Evolutionary conservation across 768 basidiomycete genomes (phyloP).

Genomic region (Kwoniella botswanensis): DNA sequence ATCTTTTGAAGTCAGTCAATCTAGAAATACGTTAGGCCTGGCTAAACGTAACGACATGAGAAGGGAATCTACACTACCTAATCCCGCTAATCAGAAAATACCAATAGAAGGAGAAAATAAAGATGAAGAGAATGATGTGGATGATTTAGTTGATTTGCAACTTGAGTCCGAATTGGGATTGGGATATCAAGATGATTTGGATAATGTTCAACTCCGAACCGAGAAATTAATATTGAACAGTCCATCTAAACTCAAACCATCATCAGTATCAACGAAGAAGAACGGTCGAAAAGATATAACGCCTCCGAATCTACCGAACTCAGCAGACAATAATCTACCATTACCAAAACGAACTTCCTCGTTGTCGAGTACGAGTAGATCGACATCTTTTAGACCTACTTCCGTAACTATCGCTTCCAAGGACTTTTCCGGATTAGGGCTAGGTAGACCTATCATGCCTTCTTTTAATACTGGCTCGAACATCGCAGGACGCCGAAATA

Average conservation of each 20-base stretch:
- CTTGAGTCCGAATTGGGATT: not conserved
- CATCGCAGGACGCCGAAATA: conserved; percentile 2
- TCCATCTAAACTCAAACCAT: conserved; percentile 1
- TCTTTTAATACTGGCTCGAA: not conserved
- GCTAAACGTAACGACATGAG: conserved; percentile 22
- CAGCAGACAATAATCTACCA: not conserved
- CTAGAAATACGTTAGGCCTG: too few relatives aligned
- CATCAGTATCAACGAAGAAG: not conserved
- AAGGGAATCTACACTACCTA: conserved; percentile 42
- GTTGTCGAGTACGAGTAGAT: not conserved
- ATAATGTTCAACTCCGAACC: conserved; percentile 6
- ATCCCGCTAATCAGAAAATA: conserved; percentile 1
- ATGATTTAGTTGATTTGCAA: conserved; percentile 15
- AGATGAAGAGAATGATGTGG: conserved; percentile 22
- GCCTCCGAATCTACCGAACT: not conserved
- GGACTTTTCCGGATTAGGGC: not conserved
- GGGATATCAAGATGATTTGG: conserved; percentile 10
- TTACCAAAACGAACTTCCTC: not conserved
- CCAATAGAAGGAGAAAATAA: not conserved
- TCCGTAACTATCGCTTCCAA: conserved; percentile 8
- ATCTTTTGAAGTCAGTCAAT: not conserved
- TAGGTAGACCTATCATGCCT: conserved; percentile 19
- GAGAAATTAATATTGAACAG: conserved; percentile 3
- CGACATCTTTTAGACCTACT: not conserved
- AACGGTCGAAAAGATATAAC: not conserved